Evolutionary conservation across 1,139 yeast species (phyloP), one percentile per base, ranked within the genome.

Genomic region (Saccharomycopsis hybrid): DNA sequence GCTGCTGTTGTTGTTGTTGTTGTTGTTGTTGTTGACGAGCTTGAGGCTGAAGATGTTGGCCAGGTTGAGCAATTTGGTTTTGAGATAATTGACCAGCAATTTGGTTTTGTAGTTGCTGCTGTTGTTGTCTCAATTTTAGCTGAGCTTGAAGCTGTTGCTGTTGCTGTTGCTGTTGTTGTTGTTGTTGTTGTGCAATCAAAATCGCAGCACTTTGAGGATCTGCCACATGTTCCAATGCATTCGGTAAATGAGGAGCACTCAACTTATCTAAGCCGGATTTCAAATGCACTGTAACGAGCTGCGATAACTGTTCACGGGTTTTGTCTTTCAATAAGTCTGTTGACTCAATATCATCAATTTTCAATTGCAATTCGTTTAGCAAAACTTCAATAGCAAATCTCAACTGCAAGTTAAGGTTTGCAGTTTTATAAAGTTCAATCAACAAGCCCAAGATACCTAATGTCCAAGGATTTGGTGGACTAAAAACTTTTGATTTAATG

Each of bases 301-400:
- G 47, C 29, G 27, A 18, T 33, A 52, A 40, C n/a, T 49, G 30
- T 18, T 38, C 51, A 30, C 40, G 44, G 5, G 39, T 76, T 68
- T 69, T 81, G 47, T 70, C 70, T 59, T 88, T 74, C 29, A 92
- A 72, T 50, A 82, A 65, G 1, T 77, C 73, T 0, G 95, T 76
- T 1, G 90, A 76, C 53, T 78, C 81, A 40, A 90, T 65, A 37
- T 78, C 80, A 9, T 71, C 68, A 44, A 88, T 67, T 33, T 81
- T 77, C 59, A 87, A 63, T 4, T 73, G 69, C 54, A 92, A 75
- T 18, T 82, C 73, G 57, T 89, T 89, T 61, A 92, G 82, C 55
- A 92, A 72, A 4, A 94, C 97, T 64, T 94, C 99, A 58, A 94
- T 80, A 65, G 92, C 98, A 68, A 94, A 94, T 60, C 89, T 90